These are phyloP conservation scores for Sclerotinia minor DNA, from an alignment of 2,329 filamentous ascomycete species.

Conservation along the genomic window DNA sequence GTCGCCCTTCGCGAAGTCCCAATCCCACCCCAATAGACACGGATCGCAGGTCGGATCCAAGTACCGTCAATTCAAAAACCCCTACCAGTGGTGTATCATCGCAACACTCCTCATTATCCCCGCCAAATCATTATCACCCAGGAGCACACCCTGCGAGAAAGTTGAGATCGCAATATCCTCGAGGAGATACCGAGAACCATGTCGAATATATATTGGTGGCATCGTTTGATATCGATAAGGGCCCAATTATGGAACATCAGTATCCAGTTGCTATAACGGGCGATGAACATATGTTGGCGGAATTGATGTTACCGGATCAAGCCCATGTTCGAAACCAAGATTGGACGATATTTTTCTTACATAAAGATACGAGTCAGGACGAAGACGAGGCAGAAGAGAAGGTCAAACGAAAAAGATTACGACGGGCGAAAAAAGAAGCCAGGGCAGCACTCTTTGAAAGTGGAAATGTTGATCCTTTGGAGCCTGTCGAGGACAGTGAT, in stretches of 20 bases:
- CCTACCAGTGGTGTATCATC: conserved; percentile 58
- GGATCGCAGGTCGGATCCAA: conserved; percentile 59
- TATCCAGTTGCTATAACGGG: conserved; percentile 93
- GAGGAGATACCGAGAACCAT: conserved; percentile 79
- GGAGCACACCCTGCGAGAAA: conserved; percentile 55
- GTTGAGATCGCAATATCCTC: conserved; percentile 73
- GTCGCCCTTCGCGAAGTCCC: conserved; percentile 56
- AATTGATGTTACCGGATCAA: conserved; percentile 97
- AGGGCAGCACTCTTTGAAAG: conserved; percentile 50
- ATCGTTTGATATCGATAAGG: conserved; percentile 94
- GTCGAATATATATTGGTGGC: conserved; percentile 98
- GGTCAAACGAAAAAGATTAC: conserved; percentile 52
- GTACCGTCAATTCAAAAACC: conserved; percentile 57
- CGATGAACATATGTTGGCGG: conserved; percentile 96
- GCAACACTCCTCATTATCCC: conserved; percentile 61
- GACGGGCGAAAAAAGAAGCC: conserved; percentile 54
- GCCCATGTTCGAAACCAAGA: conserved; percentile 93
- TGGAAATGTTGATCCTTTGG: conserved; percentile 47
- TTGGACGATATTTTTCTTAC: conserved; percentile 98
- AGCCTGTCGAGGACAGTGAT: conserved; percentile 50
- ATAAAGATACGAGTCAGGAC: conserved; percentile 86
- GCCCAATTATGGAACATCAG: conserved; percentile 97
- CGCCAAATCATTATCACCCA: conserved; percentile 52
- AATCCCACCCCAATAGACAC: conserved; percentile 51
- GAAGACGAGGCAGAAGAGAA: conserved; percentile 75